Evolutionary conservation across 192 early-diverging fungal species (phyloP), one percentile per base, ranked within the genome.

Genomic region (Chytriomyces sp.): DNA sequence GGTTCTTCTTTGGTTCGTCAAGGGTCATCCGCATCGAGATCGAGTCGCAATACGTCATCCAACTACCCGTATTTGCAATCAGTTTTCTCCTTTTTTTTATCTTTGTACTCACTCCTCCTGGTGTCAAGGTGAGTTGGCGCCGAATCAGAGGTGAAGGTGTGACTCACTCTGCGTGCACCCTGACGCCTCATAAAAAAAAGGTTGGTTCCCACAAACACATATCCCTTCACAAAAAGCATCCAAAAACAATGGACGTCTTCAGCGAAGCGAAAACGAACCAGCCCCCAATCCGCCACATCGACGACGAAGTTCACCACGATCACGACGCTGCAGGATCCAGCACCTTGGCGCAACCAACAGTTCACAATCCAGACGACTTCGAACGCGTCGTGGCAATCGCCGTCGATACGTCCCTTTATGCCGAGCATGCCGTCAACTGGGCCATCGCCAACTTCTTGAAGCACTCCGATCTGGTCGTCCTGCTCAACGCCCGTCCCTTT

Each of bases 1-100:
- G 69, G 32, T 91, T 91, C 5, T 83, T 95, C 39, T 82, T 85
- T 64, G 91, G 88, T 49, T 89, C 89, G 14, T 92, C 93, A 62
- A 92, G 93, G n/a, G n/a, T n/a, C n/a, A n/a, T n/a, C n/a, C n/a
- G n/a, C n/a, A n/a, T n/a, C n/a, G n/a, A n/a, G n/a, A n/a, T n/a
- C n/a, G n/a, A n/a, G n/a, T n/a, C n/a, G n/a, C n/a, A n/a, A n/a
- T n/a, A n/a, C n/a, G n/a, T n/a, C n/a, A n/a, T n/a, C n/a, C n/a
- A n/a, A n/a, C n/a, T n/a, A n/a, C n/a, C 41, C 19, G 19, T 44
- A 44, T 44, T 44, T 12, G 41, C 7, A 44, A 19, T 12, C 41
- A 44, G 7, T 12, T 44, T 44, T 12, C 7, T 44, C 8, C 19
- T 44, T 44, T 44, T 44, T 44, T 7, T 7, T 44, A 12, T 44